These are phyloP conservation scores for Tremella mesenterica DNA, from an alignment of 768 basidiomycete genomes.

Conservation along the genomic window DNA sequence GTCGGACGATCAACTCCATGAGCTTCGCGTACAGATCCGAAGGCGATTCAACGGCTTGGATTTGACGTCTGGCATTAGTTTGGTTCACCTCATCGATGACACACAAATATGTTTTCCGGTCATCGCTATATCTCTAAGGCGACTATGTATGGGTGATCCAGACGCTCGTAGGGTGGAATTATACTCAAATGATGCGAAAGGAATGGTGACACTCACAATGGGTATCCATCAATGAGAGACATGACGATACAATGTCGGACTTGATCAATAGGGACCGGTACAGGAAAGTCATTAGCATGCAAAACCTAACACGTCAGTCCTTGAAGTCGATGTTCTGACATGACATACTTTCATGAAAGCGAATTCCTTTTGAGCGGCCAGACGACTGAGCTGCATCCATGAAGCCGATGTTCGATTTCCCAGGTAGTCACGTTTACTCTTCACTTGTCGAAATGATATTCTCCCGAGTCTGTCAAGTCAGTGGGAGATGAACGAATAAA, in stretches of 20 bases:
- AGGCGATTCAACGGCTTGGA: constrained; percentile 70
- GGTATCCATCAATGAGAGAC: constrained; percentile 91
- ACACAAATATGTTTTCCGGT: no score
- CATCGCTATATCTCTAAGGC: background rate
- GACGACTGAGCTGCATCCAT: constrained; percentile 98
- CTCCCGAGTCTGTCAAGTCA: constrained; percentile 91
- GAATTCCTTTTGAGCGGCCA: constrained; percentile 95
- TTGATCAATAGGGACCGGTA: constrained; percentile 88
- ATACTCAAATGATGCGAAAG: background rate
- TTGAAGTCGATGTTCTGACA: background rate
- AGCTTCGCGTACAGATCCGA: constrained; percentile 81
- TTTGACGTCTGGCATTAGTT: constrained; percentile 67
- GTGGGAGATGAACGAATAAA: background rate
- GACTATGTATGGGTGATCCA: background rate
- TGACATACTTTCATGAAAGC: constrained; percentile 90
- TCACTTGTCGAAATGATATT: constrained; percentile 94
- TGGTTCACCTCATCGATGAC: no score
- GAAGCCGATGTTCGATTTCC: constrained; percentile 91
- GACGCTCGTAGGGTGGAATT: background rate
- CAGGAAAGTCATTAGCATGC: constrained; percentile 83
- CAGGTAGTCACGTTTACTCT: constrained; percentile 90
- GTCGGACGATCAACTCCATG: constrained; percentile 93
- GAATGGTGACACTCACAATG: constrained; percentile 56
- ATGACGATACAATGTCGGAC: constrained; percentile 90
- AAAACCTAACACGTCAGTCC: constrained; percentile 55